Evolutionary conservation across 129 eudicot genomes (phyloP).

Genomic region (Kitagawia praeruptora): DNA sequence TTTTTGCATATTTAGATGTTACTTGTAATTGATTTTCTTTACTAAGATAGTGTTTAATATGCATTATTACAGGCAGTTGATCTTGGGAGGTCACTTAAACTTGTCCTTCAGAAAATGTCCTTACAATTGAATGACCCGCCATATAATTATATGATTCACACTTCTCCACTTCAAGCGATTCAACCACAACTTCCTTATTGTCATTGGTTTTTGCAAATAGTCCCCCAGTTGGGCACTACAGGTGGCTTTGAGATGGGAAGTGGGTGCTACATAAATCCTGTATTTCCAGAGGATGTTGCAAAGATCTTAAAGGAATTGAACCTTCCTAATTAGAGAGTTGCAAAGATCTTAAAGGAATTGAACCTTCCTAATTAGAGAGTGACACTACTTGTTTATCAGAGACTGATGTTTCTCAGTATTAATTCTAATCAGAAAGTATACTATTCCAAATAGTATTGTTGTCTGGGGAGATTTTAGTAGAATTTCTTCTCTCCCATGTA

Average conservation of each 20-base stretch:
- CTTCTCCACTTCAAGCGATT: constrained; percentile 49
- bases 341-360: constrained; percentile 58
- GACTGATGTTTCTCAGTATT: background rate
- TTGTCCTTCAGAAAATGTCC: constrained; percentile 60
- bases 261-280: constrained; percentile 86
- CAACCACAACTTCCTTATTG: constrained; percentile 38
- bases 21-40: background rate
- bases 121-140: constrained; percentile 88
- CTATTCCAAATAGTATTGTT: background rate
- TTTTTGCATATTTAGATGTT: background rate
- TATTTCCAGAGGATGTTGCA: constrained; percentile 94
- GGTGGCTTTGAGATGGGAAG: constrained; percentile 92
- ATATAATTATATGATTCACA: constrained; percentile 79
- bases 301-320: constrained; percentile 51
- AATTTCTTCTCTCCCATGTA: background rate
- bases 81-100: constrained; percentile 80
- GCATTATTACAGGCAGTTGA: constrained; percentile 58
- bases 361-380: constrained; percentile 24
- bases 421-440: background rate
- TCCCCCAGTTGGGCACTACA: constrained; percentile 61
- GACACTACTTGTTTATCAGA: background rate
- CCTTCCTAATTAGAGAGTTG: constrained; percentile 31
- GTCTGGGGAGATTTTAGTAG: background rate
- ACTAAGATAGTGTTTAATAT: constrained; percentile 2
- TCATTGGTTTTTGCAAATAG: constrained; percentile 87